Evolutionary conservation across 2,329 filamentous ascomycete species (phyloP).

Genomic region (Aspergillus arachidicola): DNA sequence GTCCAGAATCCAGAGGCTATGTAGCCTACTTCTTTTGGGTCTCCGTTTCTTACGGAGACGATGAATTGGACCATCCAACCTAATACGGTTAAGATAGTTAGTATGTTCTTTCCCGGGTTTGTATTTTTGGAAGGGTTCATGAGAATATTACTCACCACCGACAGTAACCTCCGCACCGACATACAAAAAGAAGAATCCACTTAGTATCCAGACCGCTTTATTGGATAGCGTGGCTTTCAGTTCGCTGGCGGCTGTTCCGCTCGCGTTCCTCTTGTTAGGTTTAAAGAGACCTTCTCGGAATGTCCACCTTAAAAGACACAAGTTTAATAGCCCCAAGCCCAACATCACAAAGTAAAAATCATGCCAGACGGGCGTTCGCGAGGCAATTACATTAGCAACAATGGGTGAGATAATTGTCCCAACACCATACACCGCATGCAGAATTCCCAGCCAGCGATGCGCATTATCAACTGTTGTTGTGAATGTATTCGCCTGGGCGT

Average conservation of each 20-base stretch:
- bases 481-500: constrained; percentile 27
- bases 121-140: neutral
- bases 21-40: constrained; percentile 27
- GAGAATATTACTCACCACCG: constrained; percentile 17
- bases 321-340: constrained; percentile 18
- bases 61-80: constrained; percentile 30
- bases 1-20: constrained; percentile 28
- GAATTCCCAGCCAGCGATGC: constrained; percentile 27
- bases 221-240: constrained; percentile 21
- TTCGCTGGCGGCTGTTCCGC: constrained; percentile 21
- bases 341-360: constrained; percentile 23
- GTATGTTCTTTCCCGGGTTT: neutral
- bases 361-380: constrained; percentile 24
- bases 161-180: constrained; percentile 26
- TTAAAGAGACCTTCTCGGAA: constrained; percentile 24
- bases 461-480: constrained; percentile 23
- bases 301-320: constrained; percentile 18
- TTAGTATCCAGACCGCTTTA: constrained; percentile 26
- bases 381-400: constrained; percentile 27
- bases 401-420: constrained; percentile 25
- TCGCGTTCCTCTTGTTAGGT: constrained; percentile 23
- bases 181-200: constrained; percentile 29
- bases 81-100: neutral
- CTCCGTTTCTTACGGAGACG: constrained; percentile 25
- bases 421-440: constrained; percentile 26